phyloP scores from a whole-genome alignment of 148 eudicot genomes.

The Rhododendron kiyosumense region DNA sequence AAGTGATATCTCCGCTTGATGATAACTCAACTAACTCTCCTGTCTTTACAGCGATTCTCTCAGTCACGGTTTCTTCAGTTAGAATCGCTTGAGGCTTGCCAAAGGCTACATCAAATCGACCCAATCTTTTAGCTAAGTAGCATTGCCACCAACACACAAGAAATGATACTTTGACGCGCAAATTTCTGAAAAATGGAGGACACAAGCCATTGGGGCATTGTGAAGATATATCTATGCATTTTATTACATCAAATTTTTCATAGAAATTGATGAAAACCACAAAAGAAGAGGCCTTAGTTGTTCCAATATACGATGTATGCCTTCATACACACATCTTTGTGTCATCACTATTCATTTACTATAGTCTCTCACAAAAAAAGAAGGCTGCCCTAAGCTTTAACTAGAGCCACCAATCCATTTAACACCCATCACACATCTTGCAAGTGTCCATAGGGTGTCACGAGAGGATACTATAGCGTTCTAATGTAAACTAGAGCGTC shows the following conservation, averaged over 20 bases:
- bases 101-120: constrained; percentile 28
- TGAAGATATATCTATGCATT: background rate
- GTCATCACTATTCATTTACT: background rate
- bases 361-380: background rate
- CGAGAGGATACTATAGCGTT: background rate
- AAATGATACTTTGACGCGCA: background rate
- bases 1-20: constrained; percentile 14
- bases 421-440: background rate
- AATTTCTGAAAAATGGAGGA: background rate
- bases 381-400: background rate
- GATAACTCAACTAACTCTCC: constrained; percentile 20
- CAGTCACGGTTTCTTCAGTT: constrained; percentile 27
- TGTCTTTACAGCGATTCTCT: constrained; percentile 15
- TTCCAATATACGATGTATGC: background rate
- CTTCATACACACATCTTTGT: background rate
- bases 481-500: too few relatives aligned
- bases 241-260: background rate
- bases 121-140: background rate
- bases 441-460: background rate
- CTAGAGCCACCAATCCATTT: background rate
- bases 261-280: background rate
- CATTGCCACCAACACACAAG: background rate
- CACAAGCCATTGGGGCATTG: background rate
- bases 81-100: constrained; percentile 34
- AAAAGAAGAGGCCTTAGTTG: background rate